Evolutionary conservation across 345 rosid species (phyloP), one percentile per base, ranked within the genome.

Genomic region (Theobroma cacao): DNA sequence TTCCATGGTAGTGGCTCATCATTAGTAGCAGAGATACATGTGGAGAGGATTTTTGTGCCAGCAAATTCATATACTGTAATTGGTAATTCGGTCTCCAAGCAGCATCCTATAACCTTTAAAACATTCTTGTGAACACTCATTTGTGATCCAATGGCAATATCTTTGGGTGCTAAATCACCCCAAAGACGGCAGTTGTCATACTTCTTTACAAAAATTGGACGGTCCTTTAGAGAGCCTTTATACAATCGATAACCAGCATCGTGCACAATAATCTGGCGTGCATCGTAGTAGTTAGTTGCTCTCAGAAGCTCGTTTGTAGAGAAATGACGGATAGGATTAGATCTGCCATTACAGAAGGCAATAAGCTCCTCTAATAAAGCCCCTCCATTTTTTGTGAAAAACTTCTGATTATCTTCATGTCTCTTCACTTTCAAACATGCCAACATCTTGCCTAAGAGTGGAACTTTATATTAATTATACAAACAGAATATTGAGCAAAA

Each of bases 51-150:
- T 62, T 63, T 47, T 17, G 33, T 12, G 24, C 45, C 77, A 2
- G 59, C 72, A 48, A 15, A 45, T 75, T 84, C 80, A 10, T 74
- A 78, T 5, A 79, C 78, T 17, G 79, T 62, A n/a, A 38, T 43
- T 0, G 81, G 83, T 17, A 15, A 11, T 18, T 43, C 9, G 33
- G 76, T 74, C 41, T 81, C 82, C 63, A 84, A 22, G 80, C 82
- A 79, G 66, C 84, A 81, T 20, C 84, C 84, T n/a, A 84, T 15
- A n/a, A 84, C 40, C 75, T 78, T 75, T 4, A 81, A 40, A 53
- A 76, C 70, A 67, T 75, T 76, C 34, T 34, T 75, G 56, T 79
- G 82, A 34, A 2, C 30, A 60, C 76, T 72, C 82, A 81, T 72
- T 45, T 38, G 38, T 30, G 79, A 58, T 3, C 78, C 56, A 15